Percentiles rank a stretch among this genome's conserved stretches.
Conservation (phyloP, 148 eudicot genomes). For the Vaccinium darrowii region DNA sequence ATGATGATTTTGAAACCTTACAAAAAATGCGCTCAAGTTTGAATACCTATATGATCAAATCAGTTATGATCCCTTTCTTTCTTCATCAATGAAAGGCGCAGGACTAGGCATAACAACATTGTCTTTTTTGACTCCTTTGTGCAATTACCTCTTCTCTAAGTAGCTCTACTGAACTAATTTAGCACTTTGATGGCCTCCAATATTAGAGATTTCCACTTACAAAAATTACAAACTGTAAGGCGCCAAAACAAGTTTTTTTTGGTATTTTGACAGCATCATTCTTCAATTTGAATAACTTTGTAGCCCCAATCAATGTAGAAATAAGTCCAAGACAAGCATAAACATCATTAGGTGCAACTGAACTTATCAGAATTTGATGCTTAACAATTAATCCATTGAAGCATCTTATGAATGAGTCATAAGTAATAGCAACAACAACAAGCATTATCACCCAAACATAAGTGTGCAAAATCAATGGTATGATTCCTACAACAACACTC, state of each 20-base stretch:
- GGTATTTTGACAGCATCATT: too few relatives aligned
- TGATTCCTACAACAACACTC: too few relatives aligned
- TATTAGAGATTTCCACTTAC: conserved; percentile 16
- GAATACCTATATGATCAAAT: conserved; percentile 42
- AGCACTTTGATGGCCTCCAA: conserved; percentile 17
- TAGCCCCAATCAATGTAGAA: too few relatives aligned
- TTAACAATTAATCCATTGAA: too few relatives aligned
- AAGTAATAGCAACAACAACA: too few relatives aligned
- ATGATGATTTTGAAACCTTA: neutral
- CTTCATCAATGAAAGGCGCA: conserved; percentile 42
- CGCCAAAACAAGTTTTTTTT: neutral
- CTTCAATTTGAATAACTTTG: too few relatives aligned
- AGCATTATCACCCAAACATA: too few relatives aligned
- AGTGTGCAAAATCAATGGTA: too few relatives aligned
- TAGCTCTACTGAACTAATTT: conserved; percentile 19
- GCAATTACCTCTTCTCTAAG: conserved; percentile 24
- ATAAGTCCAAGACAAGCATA: too few relatives aligned
- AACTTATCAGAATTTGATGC: too few relatives aligned
- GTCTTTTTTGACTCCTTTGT: conserved; percentile 29
- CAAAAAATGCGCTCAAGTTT: conserved; percentile 1
- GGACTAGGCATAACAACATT: conserved; percentile 29
- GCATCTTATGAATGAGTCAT: too few relatives aligned
- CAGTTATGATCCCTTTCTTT: conserved; percentile 53
- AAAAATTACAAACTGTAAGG: neutral
- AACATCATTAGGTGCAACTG: too few relatives aligned